Evolutionary conservation across 2,329 filamentous ascomycete species (phyloP).

Genomic region (Chaetomium globosum): DNA sequence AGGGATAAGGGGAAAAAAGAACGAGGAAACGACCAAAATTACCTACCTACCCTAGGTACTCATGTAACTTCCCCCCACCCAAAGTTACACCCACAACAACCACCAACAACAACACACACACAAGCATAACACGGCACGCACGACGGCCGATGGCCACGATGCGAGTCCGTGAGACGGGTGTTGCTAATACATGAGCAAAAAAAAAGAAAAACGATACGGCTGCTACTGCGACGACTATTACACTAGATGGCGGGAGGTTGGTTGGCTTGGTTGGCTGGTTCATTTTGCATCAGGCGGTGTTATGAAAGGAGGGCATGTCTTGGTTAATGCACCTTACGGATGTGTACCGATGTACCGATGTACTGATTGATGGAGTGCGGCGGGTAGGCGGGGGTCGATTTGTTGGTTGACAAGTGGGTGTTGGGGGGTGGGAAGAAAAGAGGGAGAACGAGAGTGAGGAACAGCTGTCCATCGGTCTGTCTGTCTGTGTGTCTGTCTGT

Average conservation of each 20-base stretch:
- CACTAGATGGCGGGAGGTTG: neutral
- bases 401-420: neutral
- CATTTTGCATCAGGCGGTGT: constrained; percentile 2
- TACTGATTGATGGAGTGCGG: neutral
- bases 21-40: no score
- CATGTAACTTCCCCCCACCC: neutral
- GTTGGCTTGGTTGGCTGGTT: neutral
- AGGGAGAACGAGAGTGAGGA: neutral
- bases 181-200: neutral
- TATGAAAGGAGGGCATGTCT: neutral
- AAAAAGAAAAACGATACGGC: neutral
- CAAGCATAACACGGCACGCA: neutral
- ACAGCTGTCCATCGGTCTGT: no score
- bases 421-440: neutral
- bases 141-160: neutral
- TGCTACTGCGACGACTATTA: neutral
- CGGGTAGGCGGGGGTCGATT: neutral
- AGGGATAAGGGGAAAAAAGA: neutral
- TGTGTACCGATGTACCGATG: neutral
- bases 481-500: neutral
- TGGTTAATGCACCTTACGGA: neutral
- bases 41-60: no score
- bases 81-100: neutral
- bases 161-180: neutral
- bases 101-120: neutral